A percentile compares a stretch with the other conserved stretches of the same genome.
Conservation (phyloP, 169 alveolate genomes). For the Toxoplasma gondii region DNA sequence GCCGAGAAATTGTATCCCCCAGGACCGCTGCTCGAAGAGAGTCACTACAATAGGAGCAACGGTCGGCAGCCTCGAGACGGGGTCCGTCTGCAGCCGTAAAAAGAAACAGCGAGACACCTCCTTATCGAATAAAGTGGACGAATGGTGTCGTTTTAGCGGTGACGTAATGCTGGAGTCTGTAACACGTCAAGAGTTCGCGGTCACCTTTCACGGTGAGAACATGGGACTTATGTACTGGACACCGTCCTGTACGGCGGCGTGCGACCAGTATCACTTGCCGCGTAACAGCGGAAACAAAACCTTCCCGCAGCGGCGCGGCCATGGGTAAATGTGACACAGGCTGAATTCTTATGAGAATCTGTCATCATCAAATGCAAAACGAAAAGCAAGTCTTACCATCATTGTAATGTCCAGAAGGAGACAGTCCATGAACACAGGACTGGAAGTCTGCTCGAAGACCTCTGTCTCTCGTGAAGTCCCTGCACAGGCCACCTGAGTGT, state of each 20-base stretch:
- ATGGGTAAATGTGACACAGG: no score
- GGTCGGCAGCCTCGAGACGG: conserved; percentile 76
- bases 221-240: no score
- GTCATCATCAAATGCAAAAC: not conserved
- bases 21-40: conserved; percentile 72
- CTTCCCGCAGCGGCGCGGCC: no score
- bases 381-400: conserved; percentile 37
- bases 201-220: no score
- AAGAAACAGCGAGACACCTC: not conserved
- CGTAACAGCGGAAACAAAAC: no score
- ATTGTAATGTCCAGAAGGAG: conserved; percentile 71
- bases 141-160: no score
- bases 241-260: no score
- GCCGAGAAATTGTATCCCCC: conserved; percentile 77
- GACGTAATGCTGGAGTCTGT: no score
- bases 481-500: conserved; percentile 78
- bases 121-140: not conserved
- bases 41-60: conserved; percentile 75
- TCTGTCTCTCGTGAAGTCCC: conserved; percentile 82
- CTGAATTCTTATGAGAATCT: no score
- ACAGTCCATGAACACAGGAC: conserved; percentile 86
- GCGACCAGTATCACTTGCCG: no score
- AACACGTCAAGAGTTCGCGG: no score
- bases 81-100: conserved; percentile 68
- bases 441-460: conserved; percentile 73